phyloP scores from a whole-genome alignment of 1,284 basidiomycete species.

The Cryptococcus sp. region DNA sequence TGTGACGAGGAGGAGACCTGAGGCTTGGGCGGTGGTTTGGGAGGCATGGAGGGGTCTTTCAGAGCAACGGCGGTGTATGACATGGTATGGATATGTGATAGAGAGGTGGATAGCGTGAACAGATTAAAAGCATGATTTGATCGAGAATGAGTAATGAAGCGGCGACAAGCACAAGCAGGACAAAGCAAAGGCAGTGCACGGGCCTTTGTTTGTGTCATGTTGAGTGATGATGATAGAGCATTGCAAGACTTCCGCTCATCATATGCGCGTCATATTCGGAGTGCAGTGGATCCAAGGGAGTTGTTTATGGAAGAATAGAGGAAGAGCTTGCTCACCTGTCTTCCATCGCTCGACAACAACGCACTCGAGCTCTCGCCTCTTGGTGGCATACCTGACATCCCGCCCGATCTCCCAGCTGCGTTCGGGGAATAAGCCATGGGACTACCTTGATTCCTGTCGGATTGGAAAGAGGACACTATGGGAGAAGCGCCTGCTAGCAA shows the following conservation, averaged over 20 bases:
- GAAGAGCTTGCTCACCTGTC: background rate
- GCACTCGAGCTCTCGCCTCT: conserved; percentile 16
- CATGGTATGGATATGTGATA: too few relatives aligned
- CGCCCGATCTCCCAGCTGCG: background rate
- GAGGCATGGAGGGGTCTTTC: background rate
- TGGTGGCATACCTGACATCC: conserved; percentile 9
- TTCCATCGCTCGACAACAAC: conserved; percentile 2
- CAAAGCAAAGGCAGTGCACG: background rate
- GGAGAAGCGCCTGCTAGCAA: background rate
- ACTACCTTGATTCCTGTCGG: background rate
- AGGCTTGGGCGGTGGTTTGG: background rate
- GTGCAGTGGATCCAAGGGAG: too few relatives aligned
- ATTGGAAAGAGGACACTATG: background rate
- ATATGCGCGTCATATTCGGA: too few relatives aligned
- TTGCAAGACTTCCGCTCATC: too few relatives aligned
- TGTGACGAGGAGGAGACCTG: background rate
- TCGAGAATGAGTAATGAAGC: background rate
- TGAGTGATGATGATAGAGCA: background rate
- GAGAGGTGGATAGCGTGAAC: too few relatives aligned
- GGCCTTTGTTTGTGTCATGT: background rate
- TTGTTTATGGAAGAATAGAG: too few relatives aligned
- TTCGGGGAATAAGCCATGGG: background rate
- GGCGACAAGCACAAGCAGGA: conserved; percentile 1
- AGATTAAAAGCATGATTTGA: too few relatives aligned
- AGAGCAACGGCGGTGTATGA: background rate